Evolutionary conservation across 179 eudicot genomes (phyloP), one percentile per base, ranked within the genome.

Genomic region (Spinacia oleracea): DNA sequence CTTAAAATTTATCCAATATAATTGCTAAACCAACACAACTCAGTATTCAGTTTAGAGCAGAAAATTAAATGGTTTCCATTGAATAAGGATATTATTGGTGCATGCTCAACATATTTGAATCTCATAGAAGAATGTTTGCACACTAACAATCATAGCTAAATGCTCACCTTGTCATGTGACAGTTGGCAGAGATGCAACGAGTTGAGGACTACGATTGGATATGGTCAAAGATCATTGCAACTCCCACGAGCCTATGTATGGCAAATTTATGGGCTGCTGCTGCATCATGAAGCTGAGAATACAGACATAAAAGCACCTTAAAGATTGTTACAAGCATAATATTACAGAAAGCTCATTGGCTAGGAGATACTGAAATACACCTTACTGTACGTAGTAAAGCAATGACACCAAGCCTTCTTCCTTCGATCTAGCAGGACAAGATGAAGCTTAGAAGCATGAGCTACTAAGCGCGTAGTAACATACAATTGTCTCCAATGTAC

Each of bases 111-210:
- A 53, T 20, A 20, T 20, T 53, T 20, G 8, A 53, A 45, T 6
- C 50, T 45, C 8, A 11, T 69, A 18, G 25, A 51, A 38, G 23
- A 25, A 51, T 46, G 15, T 46, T 55, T 55, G 16, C 16, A 25
- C 46, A 21, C 32, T 38, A 42, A 23, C 12, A 63, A 56, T 70
- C 43, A 58, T 35, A 38, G 46, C 66, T 70, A 48, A 51, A 71
- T 48, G 50, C 80, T 83, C n/a, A 73, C 78, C 68, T 23, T 79
- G 31, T 78, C 46, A 81, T 35, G 23, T 83, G 25, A 77, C 90
- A 94, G 98, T 83, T 94, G 86, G 97, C 90, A 79, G 98, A 94
- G 82, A 80, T 94, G 90, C 81, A 78, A 43, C 83, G 79, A 77
- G 79, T 59, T 1, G 84, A 82, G 79, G 85, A 85, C 56, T 66